Base-by-base conservation (phyloP, 176 grass and related monocot genomes). In the Carex scoparia region DNA sequence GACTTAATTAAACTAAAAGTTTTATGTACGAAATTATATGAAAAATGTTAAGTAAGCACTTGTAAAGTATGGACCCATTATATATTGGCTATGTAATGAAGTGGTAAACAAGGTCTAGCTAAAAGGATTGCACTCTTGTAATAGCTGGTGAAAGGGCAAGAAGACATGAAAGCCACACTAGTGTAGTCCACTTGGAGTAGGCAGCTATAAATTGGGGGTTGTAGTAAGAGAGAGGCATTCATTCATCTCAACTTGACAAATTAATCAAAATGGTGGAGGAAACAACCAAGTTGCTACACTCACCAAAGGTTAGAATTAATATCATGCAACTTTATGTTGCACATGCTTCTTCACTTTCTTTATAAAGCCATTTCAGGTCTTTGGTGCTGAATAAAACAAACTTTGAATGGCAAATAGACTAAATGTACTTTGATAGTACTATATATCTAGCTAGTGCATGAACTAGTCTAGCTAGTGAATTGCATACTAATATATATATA, bases 301-400 rank as follows among this genome's bases (percentile, higher is more conserved):
- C 80, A 46, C 61, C 80, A 65, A 83, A 83, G 80, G 80, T 83
- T 65, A 83, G 80, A 83, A 68, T 83, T 30, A 28, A 79, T 30
- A 49, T 23, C 62, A 68, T 83, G 61, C 9, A 83, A 67, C 61
- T 83, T 65, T 65, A 35, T 65, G 61, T 68, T 35, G 61, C 23
- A 83, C 46, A 65, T 82, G 37, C 32, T 67, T 83, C 15, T 28
- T 75, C 10, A 83, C 61, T 51, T 65, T 4, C 55, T 83, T 49
- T 55, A 40, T 0, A 40, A 5, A 40, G 38, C 4, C 38, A 40
- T 67, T 65, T 65, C 12, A 61, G 4, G 33, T 61, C 57, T 44
- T 81, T 23, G 30, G 23, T 83, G 42, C 64, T 63, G 67, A 65
- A 68, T 66, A 83, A 83, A 65, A 49, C 64, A 83, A 65, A 65